These are phyloP conservation scores for Apophysomyces sp. DNA, from an alignment of 371 early-diverging fungal genomes.

Conservation along the genomic window DNA sequence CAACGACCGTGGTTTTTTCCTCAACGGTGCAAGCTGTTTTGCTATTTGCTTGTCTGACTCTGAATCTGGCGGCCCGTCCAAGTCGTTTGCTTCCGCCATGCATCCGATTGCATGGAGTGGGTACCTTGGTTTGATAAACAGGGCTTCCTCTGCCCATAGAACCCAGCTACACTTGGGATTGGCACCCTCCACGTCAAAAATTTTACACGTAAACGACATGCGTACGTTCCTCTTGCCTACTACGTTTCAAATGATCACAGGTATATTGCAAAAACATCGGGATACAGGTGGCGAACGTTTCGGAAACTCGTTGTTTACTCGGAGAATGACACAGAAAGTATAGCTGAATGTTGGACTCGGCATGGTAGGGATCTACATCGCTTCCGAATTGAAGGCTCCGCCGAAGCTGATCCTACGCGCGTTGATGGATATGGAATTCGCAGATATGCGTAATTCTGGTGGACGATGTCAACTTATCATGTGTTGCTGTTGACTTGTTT, in stretches of 20 bases:
- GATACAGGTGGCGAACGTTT: conserved; percentile 6
- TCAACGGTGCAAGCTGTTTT: too few relatives aligned
- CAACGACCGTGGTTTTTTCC: too few relatives aligned
- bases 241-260: conserved; percentile 5
- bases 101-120: background rate
- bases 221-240: background rate
- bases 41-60: too few relatives aligned
- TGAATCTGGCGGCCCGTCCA: too few relatives aligned
- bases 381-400: conserved; percentile 1
- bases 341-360: conserved; percentile 47
- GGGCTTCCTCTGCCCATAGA: conserved; percentile 23
- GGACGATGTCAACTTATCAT: too few relatives aligned
- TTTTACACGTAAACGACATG: conserved; percentile 28
- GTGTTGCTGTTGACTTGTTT: background rate
- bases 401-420: conserved; percentile 30
- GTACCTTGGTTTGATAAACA: conserved; percentile 11
- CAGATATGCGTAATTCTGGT: conserved; percentile 21
- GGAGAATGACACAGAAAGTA: conserved; percentile 44
- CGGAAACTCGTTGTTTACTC: conserved; percentile 17
- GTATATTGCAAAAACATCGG: conserved; percentile 18
- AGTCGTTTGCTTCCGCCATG: too few relatives aligned
- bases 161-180: conserved; percentile 33
- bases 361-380: conserved; percentile 18
- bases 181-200: conserved; percentile 23
- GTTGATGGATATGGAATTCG: conserved; percentile 49